Evolutionary conservation across 805 yeast species (phyloP), one percentile per base, ranked within the genome.

Genomic region (Metschnikowia kofuensis): DNA sequence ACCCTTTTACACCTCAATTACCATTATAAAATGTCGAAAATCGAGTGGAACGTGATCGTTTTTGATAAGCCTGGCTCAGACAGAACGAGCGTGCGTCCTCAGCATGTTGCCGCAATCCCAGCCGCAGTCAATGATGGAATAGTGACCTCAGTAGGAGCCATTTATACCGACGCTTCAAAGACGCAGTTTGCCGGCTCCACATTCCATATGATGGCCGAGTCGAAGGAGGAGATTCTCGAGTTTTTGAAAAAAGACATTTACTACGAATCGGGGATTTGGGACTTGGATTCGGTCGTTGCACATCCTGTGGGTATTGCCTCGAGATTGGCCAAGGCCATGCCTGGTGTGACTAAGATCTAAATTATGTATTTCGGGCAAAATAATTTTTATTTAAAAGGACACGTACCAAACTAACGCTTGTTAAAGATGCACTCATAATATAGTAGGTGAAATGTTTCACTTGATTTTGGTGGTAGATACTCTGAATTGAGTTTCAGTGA

Each of bases 251-350:
- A 69, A 42, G 96, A 88, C 62, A 64, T 82, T 34, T 88, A 83
- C 64, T 78, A 78, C 56, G 74, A 72, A 56, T 72, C 74, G 34
- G 91, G 89, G 1, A 77, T 88, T 51, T 88, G 95, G 96, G 95
- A 88, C 63, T 62, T 86, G 51, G 80, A 80, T 35, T 76, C 74
- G 47, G 84, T 78, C 15, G 60, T 83, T 54, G 78, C 85, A 36
- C 76, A 79, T 59, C 89, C 89, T 40, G 56, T 65, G 32, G 72
- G 71, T 1, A 50, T 72, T 40, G 75, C 75, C 5, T 57, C 48
- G 49, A 60, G 77, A 44, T 42, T 63, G 27, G 74, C 69, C n/a
- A 65, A 67, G 61, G 55, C 57, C 38, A 52, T 70, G 62, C 66
- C 67, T 7, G 74, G 74, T 3, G 61, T 59, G 21, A 54, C 21